Base-by-base conservation (phyloP, 306 rosid species). In the Delonix regia region DNA sequence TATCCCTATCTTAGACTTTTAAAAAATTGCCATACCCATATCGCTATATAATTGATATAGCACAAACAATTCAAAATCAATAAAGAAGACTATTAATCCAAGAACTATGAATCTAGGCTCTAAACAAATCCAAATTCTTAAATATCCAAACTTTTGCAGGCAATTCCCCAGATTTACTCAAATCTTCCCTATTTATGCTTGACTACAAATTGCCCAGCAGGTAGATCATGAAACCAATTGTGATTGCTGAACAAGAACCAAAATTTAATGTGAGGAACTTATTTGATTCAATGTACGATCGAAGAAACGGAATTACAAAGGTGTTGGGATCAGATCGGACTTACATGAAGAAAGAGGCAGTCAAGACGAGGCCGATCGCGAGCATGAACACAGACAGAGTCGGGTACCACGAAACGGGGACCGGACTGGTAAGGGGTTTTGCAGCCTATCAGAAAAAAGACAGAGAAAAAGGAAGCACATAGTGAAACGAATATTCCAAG, bases 281-380 rank as follows among this genome's bases (percentile, higher is more conserved):
- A 28, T 22, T 15, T 24, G 22, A 71, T 34, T 25, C 52, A 22
- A 49, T 71, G 70, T 24, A 5, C 14, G 16, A 18, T 22, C 34
- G 6, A 14, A 51, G 2, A 3, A 5, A 24, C 0, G 21, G 9
- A 55, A 79, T 14, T 27, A 18, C 2, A 24, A 70, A 45, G 52
- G 61, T 1, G 59, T 42, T 38, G 51, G 36, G 71, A 78, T 81
- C 81, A 61, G 87, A 91, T 84, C 76, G 73, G 79, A 84, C 96
- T 85, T 72, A 93, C 99, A 96, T 91, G 90, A 96, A 91, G 93
- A 96, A 96, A 34, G 94, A 91, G 25, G 99, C 97, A 36, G 99
- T 90, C 72, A 96, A 47, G 67, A 93, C 16, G 83, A 96, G 99
- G 24, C 99, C 98, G 78, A 96, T 72, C 59, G 92, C 83, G 76